Evolutionary conservation across 257 asterid genomes (phyloP), one percentile per base, ranked within the genome.

Genomic region (Capsicum baccatum): DNA sequence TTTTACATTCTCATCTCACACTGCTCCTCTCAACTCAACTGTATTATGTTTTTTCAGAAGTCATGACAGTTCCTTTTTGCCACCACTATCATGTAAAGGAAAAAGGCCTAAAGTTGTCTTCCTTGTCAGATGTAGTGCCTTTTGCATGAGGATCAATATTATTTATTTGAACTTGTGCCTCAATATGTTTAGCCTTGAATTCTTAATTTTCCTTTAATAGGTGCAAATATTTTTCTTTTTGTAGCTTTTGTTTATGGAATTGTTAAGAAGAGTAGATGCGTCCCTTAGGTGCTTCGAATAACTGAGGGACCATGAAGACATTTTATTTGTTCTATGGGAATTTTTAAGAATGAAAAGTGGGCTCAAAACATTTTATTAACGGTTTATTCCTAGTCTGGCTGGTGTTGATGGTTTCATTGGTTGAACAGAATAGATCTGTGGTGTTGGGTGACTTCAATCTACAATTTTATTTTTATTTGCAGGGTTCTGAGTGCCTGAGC

Each of bases 401-500:
- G 63, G 62, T 66, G 70, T 3, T 57, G 59, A 19, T 6, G 74
- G 44, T 59, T 39, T 39, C 76, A 59, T 26, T 35, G 73, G 57
- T 21, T 52, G 19, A 83, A 52, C 35, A 50, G 47, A 60, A 68
- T 39, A 83, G 42, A 70, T 86, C 56, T 39, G 78, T 62, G 84
- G 57, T 58, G 81, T 8, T 19, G 9, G 33, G 67, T 66, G 83
- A 80, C 21, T 76, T 47, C 48, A 8, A 52, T 76, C 59, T 55
- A 37, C 67, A 16, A 42, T 82, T 48, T 64, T n/a, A 66, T 74
- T 9, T 90, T 74, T 81, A 79, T 88, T 56, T 85, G 85, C 95
- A 93, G 98, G 85, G 82, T 70, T 83, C 85, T 6, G 69, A 86
- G n/a, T 70, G 64, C 86, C 89, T 86, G 87, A 87, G 81, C 78